Percentiles rank a stretch among this genome's conserved stretches.
phyloP scores from a whole-genome alignment of 352 stramenopile genomes.

The Nothophytophthora sp. region DNA sequence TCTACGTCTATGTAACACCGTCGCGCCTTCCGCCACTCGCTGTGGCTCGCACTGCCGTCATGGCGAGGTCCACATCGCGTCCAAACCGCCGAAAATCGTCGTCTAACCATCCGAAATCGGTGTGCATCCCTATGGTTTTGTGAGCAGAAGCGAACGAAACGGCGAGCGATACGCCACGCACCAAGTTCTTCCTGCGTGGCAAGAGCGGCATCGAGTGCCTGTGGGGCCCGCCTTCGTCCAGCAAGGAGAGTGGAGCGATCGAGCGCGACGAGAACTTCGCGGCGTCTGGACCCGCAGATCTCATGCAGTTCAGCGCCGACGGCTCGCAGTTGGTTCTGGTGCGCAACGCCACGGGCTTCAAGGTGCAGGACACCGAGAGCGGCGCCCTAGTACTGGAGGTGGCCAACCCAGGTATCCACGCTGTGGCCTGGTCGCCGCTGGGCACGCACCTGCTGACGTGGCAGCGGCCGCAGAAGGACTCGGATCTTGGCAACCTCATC shows the following conservation, averaged over 20 bases:
- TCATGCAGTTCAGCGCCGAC: conserved; percentile 79
- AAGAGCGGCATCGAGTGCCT: conserved; percentile 77
- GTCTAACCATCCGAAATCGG: too few species aligned
- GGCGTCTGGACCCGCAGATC: conserved; percentile 40
- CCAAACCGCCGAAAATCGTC: too few species aligned
- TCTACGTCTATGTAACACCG: too few species aligned
- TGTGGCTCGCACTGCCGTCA: too few species aligned
- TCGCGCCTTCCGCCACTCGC: too few species aligned
- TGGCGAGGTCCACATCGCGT: too few species aligned
- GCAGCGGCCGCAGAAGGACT: conserved; percentile 84
- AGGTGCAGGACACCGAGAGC: conserved; percentile 66
- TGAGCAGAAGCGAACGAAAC: conserved; percentile 15
- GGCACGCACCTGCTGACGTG: conserved; percentile 86
- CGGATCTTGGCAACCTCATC: conserved; percentile 74
- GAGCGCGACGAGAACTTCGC: conserved; percentile 52
- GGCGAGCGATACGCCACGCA: conserved; percentile 35
- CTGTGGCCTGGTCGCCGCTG: conserved; percentile 80
- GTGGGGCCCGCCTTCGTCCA: conserved; percentile 65
- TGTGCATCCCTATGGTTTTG: too few species aligned
- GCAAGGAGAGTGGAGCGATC: conserved; percentile 50
- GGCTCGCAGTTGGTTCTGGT: conserved; percentile 71
- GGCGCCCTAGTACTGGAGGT: conserved; percentile 63
- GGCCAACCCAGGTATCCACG: conserved; percentile 73
- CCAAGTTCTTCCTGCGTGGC: conserved; percentile 86
- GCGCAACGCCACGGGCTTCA: conserved; percentile 59